These are phyloP conservation scores for Cladosporium sp. DNA, from an alignment of 2,329 filamentous ascomycete genomes.

Conservation along the genomic window DNA sequence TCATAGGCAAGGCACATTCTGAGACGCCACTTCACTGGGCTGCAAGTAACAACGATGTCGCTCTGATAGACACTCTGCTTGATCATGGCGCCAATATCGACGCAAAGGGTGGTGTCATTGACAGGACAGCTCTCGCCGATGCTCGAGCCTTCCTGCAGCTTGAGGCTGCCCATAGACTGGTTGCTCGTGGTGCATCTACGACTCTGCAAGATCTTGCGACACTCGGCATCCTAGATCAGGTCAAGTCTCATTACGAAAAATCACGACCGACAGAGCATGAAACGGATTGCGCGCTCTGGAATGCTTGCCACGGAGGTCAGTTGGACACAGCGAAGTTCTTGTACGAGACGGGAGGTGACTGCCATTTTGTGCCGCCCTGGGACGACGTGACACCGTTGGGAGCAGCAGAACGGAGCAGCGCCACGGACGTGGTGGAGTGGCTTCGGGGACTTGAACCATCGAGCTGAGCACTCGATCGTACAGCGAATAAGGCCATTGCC, in stretches of 20 bases:
- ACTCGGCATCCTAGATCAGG: neutral
- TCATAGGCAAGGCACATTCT: constrained; percentile 3
- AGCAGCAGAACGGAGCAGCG: constrained; percentile 2
- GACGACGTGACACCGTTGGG: neutral
- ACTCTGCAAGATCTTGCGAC: constrained; percentile 11
- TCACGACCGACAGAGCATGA: neutral
- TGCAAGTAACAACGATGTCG: constrained; percentile 1
- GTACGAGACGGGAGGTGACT: neutral
- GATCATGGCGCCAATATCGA: constrained; percentile 5
- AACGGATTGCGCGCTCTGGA: constrained; percentile 7
- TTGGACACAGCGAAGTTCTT: neutral
- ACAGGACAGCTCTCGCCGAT: constrained; percentile 7
- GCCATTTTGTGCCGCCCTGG: neutral
- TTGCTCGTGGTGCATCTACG: constrained; percentile 4
- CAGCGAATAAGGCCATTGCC: neutral
- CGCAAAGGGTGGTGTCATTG: constrained; percentile 1
- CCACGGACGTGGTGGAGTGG: neutral
- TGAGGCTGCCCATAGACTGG: neutral
- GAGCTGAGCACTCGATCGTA: too few species aligned
- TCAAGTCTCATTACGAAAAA: neutral
- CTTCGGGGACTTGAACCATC: neutral
- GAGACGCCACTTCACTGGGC: constrained; percentile 15
- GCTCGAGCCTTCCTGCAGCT: constrained; percentile 11
- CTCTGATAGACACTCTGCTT: constrained; percentile 3
- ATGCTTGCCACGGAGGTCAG: constrained; percentile 10